phyloP scores from a whole-genome alignment of 495 filamentous ascomycete species.

The Podospora bellae-mahoneyi region DNA sequence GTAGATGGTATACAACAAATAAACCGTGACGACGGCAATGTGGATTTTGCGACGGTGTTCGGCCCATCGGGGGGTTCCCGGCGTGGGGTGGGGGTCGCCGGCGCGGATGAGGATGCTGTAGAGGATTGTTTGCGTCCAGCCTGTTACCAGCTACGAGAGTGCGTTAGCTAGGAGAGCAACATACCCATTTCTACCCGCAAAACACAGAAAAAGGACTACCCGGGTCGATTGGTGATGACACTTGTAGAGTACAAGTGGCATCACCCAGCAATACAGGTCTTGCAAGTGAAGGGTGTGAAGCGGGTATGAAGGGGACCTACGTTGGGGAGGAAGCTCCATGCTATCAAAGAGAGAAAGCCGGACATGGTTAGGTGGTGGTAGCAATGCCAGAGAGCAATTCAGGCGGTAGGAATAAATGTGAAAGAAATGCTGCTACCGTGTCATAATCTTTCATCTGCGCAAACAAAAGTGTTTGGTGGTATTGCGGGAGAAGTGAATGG shows the following conservation, averaged over 20 bases:
- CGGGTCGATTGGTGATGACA: no score
- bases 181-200: no score
- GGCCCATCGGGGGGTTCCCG: slow-evolving; percentile 63
- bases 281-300: background rate
- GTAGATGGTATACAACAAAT: slow-evolving; percentile 91
- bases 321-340: slow-evolving; percentile 77
- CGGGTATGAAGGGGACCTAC: slow-evolving; percentile 43
- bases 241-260: no score
- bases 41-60: slow-evolving; percentile 77
- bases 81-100: slow-evolving; percentile 75
- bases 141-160: slow-evolving; percentile 64
- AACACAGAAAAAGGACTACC: no score
- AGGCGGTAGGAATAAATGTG: background rate
- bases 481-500: background rate
- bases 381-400: background rate
- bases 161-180: background rate
- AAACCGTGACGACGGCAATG: slow-evolving; percentile 72
- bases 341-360: slow-evolving; percentile 65
- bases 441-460: background rate
- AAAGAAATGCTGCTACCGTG: background rate
- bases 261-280: background rate
- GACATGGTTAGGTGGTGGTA: slow-evolving; percentile 12
- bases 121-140: slow-evolving; percentile 74
- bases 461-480: background rate
- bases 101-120: slow-evolving; percentile 90